Evolutionary conservation across 2,329 filamentous ascomycete species (phyloP), one percentile per base, ranked within the genome.

Genomic region (Pseudocercospora cruenta): DNA sequence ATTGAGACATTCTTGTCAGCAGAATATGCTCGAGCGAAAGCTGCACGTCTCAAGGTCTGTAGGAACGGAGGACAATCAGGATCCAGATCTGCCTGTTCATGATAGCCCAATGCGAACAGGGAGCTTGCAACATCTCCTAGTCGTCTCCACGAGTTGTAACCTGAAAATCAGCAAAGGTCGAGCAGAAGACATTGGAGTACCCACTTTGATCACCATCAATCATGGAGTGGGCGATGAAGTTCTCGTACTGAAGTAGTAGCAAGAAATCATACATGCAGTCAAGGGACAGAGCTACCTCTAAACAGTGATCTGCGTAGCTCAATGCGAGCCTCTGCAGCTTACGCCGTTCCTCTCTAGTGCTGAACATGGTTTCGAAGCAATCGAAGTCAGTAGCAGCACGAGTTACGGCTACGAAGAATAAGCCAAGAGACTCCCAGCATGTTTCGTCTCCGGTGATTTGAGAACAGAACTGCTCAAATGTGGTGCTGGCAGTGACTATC

Each of bases 1-100:
- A 83, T 80, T 1, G 82, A 79, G 7, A 84, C 72, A 47, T 79
- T 81, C 63, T 84, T 85, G 63, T 85, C 83, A 4, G 78, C 79
- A 6, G 80, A 80, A 62, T 83, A 85, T 5, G 78, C 77, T 1
- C 78, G 75, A 4, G 79, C 79, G 65, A 84, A 83, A 5, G 78
- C 78, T 2, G 74, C 73, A 62, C 76, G 75, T 24, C 82, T 75
- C 60, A 83, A 75, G 54, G 82, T 76, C 0, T 70, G 72, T 1
- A 84, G 71, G n/a, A 82, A 83, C 1, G 72, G 71, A 0, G 82
- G 79, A 10, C 72, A 73, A 9, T 72, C 67, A 0, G 74, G 67
- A 7, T 63, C 60, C 16, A 71, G 71, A 26, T 78, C 74, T 19
- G 74, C 74, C 22, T 81, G 76, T 58, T 83, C 78, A 64, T 85